Percentiles rank a stretch among this genome's conserved stretches.
Evolutionary conservation across 345 rosid genomes (phyloP).

Genomic region (Lenwebbia sp.): DNA sequence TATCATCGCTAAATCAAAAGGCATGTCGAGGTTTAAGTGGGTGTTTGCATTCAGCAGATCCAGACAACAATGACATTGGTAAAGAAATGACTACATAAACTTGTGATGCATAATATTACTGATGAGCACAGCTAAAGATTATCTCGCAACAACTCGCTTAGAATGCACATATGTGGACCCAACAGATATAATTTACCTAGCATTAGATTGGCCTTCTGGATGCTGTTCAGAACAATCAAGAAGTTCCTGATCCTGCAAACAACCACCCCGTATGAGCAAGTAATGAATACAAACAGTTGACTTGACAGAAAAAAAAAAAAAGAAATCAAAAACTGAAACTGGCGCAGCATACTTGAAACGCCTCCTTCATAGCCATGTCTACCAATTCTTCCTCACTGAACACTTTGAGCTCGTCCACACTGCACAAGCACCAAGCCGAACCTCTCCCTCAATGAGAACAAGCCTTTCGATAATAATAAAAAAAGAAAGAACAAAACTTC

Average conservation of each 20-base stretch:
- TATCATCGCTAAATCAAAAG: not conserved
- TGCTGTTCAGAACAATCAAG: constrained; percentile 1
- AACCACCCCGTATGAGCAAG: not conserved
- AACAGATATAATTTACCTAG: constrained; percentile 3
- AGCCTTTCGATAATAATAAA: not conserved
- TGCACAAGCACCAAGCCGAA: constrained; percentile 3
- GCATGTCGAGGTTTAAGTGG: not conserved
- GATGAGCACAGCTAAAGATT: not conserved
- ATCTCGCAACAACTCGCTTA: not conserved
- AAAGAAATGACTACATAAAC: not conserved
- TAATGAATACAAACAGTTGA: not conserved
- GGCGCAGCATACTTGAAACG: constrained; percentile 16
- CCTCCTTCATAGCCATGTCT: constrained; percentile 48
- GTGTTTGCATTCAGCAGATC: not conserved
- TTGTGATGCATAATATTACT: not conserved
- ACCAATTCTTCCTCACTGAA: constrained; percentile 39
- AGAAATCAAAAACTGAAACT: not conserved
- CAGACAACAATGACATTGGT: not conserved
- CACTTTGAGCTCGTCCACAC: constrained; percentile 50
- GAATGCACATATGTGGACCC: not conserved
- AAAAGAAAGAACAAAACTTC: not conserved
- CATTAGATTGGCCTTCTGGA: constrained; percentile 1
- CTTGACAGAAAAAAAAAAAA: not conserved
- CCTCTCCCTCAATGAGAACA: not conserved
- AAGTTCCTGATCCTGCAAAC: constrained; percentile 11